These are phyloP conservation scores for Aspergillus fumigatus DNA, from an alignment of 2,329 filamentous ascomycete species.

Conservation along the genomic window DNA sequence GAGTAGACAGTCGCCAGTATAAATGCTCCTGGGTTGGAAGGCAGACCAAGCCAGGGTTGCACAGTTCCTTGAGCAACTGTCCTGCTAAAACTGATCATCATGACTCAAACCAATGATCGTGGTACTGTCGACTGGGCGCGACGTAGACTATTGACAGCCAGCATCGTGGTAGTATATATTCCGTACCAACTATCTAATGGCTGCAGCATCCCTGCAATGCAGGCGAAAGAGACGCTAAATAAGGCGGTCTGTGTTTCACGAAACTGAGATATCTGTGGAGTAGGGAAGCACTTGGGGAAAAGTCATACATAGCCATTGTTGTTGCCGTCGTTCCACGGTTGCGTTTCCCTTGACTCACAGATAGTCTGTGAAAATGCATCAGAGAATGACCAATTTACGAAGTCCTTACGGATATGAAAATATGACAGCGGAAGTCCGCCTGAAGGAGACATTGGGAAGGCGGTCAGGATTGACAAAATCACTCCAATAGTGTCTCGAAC, in stretches of 20 bases:
- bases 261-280: neutral
- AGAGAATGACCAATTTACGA: neutral
- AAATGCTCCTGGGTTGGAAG: neutral
- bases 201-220: neutral
- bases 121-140: neutral
- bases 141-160: neutral
- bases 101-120: slow-evolving; percentile 2
- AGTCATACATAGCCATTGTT: neutral
- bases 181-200: too few species aligned
- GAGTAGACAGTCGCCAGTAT: neutral
- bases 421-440: neutral
- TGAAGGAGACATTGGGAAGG: neutral
- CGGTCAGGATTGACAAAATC: neutral
- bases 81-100: slow-evolving; percentile 3
- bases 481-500: neutral
- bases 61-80: slow-evolving; percentile 8
- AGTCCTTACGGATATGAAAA: neutral
- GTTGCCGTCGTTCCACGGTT: neutral
- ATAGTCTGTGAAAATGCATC: neutral
- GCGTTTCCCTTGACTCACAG: neutral
- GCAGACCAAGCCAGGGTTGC: slow-evolving; percentile 4
- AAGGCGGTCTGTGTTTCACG: neutral
- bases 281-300: neutral
- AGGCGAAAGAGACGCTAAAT: neutral
- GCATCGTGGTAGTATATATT: neutral